Evolutionary conservation across 768 basidiomycete species (phyloP), one percentile per base, ranked within the genome.

Genomic region (Trametes gibbosa): DNA sequence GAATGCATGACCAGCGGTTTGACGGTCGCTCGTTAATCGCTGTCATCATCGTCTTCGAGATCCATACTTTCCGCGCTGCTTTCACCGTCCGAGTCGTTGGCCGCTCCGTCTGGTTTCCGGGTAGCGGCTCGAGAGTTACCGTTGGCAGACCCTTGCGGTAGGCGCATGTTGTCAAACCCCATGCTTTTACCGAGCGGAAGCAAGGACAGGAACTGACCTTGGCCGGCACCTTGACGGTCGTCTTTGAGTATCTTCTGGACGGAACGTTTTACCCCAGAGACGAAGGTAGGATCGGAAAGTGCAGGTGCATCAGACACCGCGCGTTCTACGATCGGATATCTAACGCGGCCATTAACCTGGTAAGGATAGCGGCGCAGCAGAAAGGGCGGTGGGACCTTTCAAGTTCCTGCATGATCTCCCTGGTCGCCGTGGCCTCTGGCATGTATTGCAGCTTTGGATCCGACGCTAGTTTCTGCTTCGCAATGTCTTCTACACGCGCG

Each of bases 391-490:
- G 63, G 29, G 52, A 84, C 88, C 87, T 80, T 70, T 89, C 86
- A 27, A 90, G 75, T 66, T 91, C 87, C 47, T 88, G 86, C 75
- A 85, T 79, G 14, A 91, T 72, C 63, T 89, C 88, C 56, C 79
- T 74, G 62, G 82, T 75, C n/a, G 83, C 73, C 10, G 71, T 70
- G 2, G 87, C 85, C 47, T 79, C 79, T 1, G 81, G 70, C 67
- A 79, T 76, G 49, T 79, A 77, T 14, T 81, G 75, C 46, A 88
- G 68, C 62, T 81, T 81, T 42, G 75, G 76, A 60, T 88, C 85
- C 53, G 79, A 78, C 9, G 64, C 69, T 25, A 90, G 72, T 56
- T 81, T 79, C 62, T 84, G 75, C 32, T 77, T 78, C 16, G 81
- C 85, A 41, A 87, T 83, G 50, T 86, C 83, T 51, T 85, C 81